These are phyloP conservation scores for Colletotrichum sp. DNA, from an alignment of 2,329 filamentous ascomycete species.

Conservation along the genomic window DNA sequence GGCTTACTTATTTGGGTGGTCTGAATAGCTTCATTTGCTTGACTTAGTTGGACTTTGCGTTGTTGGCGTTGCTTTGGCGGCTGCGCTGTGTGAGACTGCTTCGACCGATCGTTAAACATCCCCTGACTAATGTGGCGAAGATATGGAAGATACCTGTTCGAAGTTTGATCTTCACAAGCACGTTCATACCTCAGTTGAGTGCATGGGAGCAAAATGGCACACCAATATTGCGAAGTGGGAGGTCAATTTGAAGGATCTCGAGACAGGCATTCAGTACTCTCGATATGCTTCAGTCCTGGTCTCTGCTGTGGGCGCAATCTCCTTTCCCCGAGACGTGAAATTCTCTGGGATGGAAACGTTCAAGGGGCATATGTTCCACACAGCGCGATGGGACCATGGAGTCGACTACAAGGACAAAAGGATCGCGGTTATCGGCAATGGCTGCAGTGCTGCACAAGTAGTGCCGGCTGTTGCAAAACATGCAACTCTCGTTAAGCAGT, in stretches of 20 bases:
- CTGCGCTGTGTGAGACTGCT: no score
- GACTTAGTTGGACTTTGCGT: no score
- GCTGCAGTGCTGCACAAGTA: slow-evolving; percentile 38
- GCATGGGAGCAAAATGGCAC: slow-evolving; percentile 25
- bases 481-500: slow-evolving; percentile 9
- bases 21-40: no score
- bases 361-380: slow-evolving; percentile 37
- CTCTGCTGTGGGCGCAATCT: slow-evolving; percentile 30
- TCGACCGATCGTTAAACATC: neutral
- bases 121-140: neutral
- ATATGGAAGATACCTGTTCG: slow-evolving; percentile 21
- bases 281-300: slow-evolving; percentile 24
- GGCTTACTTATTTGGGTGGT: no score
- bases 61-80: no score
- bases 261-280: slow-evolving; percentile 21
- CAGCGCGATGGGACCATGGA: slow-evolving; percentile 35
- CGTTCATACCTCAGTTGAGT: slow-evolving; percentile 23
- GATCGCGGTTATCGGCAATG: slow-evolving; percentile 40
- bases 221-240: slow-evolving; percentile 20
- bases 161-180: slow-evolving; percentile 27
- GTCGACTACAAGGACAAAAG: slow-evolving; percentile 30
- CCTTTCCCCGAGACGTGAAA: slow-evolving; percentile 27
- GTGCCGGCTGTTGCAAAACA: slow-evolving; percentile 33
- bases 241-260: slow-evolving; percentile 22
- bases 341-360: slow-evolving; percentile 32